Evolutionary conservation across 257 asterid species (phyloP), one percentile per base, ranked within the genome.

Genomic region (Avicennia marina): DNA sequence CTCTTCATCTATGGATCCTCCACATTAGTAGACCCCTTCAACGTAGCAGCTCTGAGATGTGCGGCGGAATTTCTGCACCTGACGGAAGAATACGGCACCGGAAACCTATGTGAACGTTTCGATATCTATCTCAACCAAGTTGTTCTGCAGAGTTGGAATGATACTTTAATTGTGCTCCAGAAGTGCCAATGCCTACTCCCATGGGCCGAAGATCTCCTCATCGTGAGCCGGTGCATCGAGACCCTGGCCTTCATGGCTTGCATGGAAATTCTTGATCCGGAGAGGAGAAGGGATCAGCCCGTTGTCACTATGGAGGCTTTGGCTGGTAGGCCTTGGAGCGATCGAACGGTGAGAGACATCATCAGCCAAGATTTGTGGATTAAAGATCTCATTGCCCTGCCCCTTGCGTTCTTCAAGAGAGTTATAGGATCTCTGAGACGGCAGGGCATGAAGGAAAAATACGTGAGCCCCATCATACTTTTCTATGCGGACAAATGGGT

Each of bases 191-290:
- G 61, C 1, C 56, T 83, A 53, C 80, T 78, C 57, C 90, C 95
- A 0, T 74, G 65, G 75, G 79, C 90, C 0, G 95, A 86, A 59
- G 84, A 83, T 34, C 64, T 83, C 50, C 69, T 86, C 15, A 75
- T 86, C 11, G 83, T 81, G 11, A 81, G 87, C 75, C 80, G 95
- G 6, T 86, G 95, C 75, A 81, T 86, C 1, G 95, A 86, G 69
- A 77, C 95, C 5, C 78, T 83, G 1, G 87, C 95, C 0, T 86
- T 86, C 83, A 81, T 86, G 95, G 86, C 95, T 6, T 86, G 94
- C 62, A 86, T 83, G 95, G 95, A 86, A 66, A 83, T 86, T 74
- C 95, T 86, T 32, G 95, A 86, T 54, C 95, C 94, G 0, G 94
- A 83, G 60, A 74, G 85, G 76, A 65, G 86, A 53, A 55, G 85